A percentile compares a stretch with the other conserved stretches of the same genome.
These are phyloP conservation scores for Paramecium biaurelia DNA, from an alignment of 73 alveolate species.

Conservation along the genomic window DNA sequence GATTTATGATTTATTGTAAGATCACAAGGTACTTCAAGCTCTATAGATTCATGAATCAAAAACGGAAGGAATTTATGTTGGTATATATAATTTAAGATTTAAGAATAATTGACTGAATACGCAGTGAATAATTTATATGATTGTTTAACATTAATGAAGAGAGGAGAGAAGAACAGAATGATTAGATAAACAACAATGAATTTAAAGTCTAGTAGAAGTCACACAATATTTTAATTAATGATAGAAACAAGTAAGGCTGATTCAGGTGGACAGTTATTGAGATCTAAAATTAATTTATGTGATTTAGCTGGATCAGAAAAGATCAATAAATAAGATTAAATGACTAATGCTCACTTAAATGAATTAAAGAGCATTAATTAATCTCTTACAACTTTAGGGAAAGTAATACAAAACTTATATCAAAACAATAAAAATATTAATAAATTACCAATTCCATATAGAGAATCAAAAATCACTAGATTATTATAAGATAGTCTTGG, in stretches of 20 bases:
- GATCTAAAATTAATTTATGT: slow-evolving; percentile 81
- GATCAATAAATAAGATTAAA: slow-evolving; percentile 77
- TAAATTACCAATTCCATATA: slow-evolving; percentile 75
- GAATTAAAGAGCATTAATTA: slow-evolving; percentile 85
- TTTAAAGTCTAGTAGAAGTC: slow-evolving; percentile 74
- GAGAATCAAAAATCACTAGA: slow-evolving; percentile 93
- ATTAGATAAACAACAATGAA: slow-evolving; percentile 81
- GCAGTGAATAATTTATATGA: slow-evolving; percentile 72
- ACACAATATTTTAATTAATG: slow-evolving; percentile 72
- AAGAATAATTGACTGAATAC: slow-evolving; percentile 79
- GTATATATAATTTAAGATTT: neutral
- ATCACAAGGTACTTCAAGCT: slow-evolving; percentile 47
- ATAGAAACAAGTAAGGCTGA: slow-evolving; percentile 72
- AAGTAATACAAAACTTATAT: slow-evolving; percentile 55
- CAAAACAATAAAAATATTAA: slow-evolving; percentile 58
- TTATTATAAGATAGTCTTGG: slow-evolving; percentile 86
- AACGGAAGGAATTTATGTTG: slow-evolving; percentile 58
- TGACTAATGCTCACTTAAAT: slow-evolving; percentile 74
- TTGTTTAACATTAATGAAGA: slow-evolving; percentile 72
- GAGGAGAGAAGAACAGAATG: slow-evolving; percentile 80
- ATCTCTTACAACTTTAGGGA: slow-evolving; percentile 89
- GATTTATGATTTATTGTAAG: slow-evolving; percentile 54
- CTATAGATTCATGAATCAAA: slow-evolving; percentile 60
- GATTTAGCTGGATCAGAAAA: slow-evolving; percentile 96
- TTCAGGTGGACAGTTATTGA: slow-evolving; percentile 64